Base-by-base conservation (phyloP, 2,329 filamentous ascomycete species). In the Geoglossum cookeanum region DNA sequence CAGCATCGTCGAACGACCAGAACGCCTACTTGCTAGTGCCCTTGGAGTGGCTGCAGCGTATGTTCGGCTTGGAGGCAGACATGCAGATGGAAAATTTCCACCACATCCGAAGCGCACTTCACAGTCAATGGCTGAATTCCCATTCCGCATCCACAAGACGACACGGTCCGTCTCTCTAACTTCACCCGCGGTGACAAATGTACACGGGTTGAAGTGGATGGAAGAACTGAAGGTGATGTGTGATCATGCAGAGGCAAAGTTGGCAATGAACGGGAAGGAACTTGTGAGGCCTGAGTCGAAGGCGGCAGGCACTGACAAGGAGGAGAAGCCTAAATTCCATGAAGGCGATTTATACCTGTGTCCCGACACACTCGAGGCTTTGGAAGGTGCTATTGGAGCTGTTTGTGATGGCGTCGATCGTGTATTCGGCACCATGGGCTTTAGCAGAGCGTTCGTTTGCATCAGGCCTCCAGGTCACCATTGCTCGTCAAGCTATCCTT, bases 381-480 rank as follows among this genome's bases (percentile, higher is more conserved):
- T 98, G 60, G 85, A 98, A 67, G 90, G 91, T 11, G 89, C 91
- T 2, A 71, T 98, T 3, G 92, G 94, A 11, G 92, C 90, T 29
- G 87, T 97, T 0, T 91, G 90, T 65, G 92, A 98, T 63, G 94
- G 87, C 0, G 82, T 98, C 0, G 92, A 98, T 68, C 75, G 81
- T 0, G 83, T 97, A 2, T 92, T 97, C 64, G 27, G 53, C 4
- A 37, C 13, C 4, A 4, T 37, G 71, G 78, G 80, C 5, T n/a
- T 17, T 15, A 83, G 84, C 27, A 81, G 88, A 57, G 89, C 90
- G 0, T 98, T 98, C 68, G 88, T 97, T 55, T 90, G 85, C 32
- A 85, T 97, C 55, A 82, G 92, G 35, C 92, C 92, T 3, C 92
- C 92, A 0, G 92, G 92, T 0, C 92, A 98, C 67, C 92, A 98